Evolutionary conservation across 495 filamentous ascomycete species (phyloP).

Genomic region (Xylaria castorea): DNA sequence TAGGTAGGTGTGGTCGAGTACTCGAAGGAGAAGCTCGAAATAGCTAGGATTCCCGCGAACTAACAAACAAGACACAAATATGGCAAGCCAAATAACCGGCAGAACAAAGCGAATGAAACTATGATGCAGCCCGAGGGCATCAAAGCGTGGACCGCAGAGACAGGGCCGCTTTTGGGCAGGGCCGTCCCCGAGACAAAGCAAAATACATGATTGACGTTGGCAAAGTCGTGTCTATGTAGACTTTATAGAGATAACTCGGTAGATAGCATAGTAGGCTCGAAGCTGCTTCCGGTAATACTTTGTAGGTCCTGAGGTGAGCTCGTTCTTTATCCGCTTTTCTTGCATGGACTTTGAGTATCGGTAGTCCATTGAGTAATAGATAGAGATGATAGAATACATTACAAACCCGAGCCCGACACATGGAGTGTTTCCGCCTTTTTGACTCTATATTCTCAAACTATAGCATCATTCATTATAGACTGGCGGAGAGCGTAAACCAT

Average conservation of each 20-base stretch:
- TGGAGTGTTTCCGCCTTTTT: neutral
- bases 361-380: no score
- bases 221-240: neutral
- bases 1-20: neutral
- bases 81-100: neutral
- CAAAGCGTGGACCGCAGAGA: neutral
- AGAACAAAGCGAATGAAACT: neutral
- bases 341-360: neutral
- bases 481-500: neutral
- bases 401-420: neutral
- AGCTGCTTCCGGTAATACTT: neutral
- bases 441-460: neutral
- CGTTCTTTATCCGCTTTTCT: slow-evolving; percentile 5
- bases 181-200: neutral
- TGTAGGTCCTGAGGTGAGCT: neutral
- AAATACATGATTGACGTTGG: neutral
- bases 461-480: neutral
- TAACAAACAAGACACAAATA: slow-evolving; percentile 13
- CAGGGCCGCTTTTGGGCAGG: neutral
- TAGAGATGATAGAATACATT: neutral
- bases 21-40: neutral
- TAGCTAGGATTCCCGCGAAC: neutral
- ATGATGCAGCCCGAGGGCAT: neutral
- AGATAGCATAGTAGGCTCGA: neutral
- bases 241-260: neutral